Evolutionary conservation across 345 rosid genomes (phyloP).

Genomic region (Linum trigynum): DNA sequence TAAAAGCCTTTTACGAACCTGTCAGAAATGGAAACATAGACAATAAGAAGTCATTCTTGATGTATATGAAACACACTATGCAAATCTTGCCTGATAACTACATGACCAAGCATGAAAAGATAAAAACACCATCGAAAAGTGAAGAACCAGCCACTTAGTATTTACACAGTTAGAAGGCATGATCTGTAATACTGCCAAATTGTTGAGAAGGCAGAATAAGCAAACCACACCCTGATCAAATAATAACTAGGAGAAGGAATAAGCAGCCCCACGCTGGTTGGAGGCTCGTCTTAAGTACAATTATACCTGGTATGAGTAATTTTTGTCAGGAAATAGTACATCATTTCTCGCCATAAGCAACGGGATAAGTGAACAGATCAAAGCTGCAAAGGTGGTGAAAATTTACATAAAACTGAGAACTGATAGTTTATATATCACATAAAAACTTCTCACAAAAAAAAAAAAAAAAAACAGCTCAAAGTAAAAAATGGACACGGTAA

Average conservation of each 20-base stretch:
- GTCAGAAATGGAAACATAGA: not conserved
- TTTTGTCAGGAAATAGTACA: constrained; percentile 64
- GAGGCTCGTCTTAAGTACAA: no score
- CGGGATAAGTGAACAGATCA: constrained; percentile 83
- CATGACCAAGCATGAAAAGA: not conserved
- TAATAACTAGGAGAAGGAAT: not conserved
- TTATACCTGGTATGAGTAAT: constrained; percentile 63
- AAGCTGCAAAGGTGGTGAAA: constrained; percentile 44
- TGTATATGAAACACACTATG: not conserved
- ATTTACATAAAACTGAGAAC: constrained; percentile 1
- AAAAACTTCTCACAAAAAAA: not conserved
- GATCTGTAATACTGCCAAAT: no score
- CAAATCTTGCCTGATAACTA: not conserved
- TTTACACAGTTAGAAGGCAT: no score
- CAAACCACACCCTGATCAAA: no score
- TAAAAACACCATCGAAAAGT: no score
- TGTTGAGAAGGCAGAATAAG: no score
- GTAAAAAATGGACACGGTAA: constrained; percentile 4
- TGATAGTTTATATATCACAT: not conserved
- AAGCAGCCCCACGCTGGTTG: not conserved
- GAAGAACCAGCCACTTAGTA: no score
- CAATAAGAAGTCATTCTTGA: not conserved
- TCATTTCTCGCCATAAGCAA: constrained; percentile 75
- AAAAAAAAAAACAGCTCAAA: constrained; percentile 4
- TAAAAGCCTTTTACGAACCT: constrained; percentile 74